These are phyloP conservation scores for Fusarium sp. DNA, from an alignment of 2,329 filamentous ascomycete species.

Conservation along the genomic window DNA sequence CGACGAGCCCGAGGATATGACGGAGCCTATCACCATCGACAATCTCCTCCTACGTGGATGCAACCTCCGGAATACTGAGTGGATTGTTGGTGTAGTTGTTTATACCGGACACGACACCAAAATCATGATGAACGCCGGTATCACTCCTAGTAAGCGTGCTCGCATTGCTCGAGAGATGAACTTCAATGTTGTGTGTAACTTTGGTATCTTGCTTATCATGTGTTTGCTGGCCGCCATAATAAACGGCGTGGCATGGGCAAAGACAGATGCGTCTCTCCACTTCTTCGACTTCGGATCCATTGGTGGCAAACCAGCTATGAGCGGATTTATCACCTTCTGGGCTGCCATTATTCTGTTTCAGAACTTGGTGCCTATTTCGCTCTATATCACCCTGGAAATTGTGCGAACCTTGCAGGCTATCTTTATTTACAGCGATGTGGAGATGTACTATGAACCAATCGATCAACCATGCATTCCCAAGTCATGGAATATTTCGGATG, in stretches of 20 bases:
- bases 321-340: constrained; percentile 97
- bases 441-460: constrained; percentile 96
- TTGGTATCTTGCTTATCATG: constrained; percentile 87
- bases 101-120: constrained; percentile 98
- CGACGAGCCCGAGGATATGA: constrained; percentile 77
- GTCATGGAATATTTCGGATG: constrained; percentile 98
- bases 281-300: constrained; percentile 90
- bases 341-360: constrained; percentile 94
- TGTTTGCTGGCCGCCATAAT: constrained; percentile 87
- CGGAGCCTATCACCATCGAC: constrained; percentile 93
- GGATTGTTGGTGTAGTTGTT: constrained; percentile 89
- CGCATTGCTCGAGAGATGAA: constrained; percentile 93
- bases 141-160: constrained; percentile 92
- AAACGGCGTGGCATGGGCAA: constrained; percentile 83
- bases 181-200: constrained; percentile 98
- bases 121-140: constrained; percentile 98
- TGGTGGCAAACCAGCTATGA: constrained; percentile 76
- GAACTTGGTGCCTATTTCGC: constrained; percentile 97
- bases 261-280: constrained; percentile 75
- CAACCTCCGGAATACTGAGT: constrained; percentile 94
- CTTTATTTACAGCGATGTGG: constrained; percentile 95
- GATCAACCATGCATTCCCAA: constrained; percentile 97
- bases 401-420: constrained; percentile 91
- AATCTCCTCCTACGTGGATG: constrained; percentile 94
- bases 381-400: constrained; percentile 97